These are phyloP conservation scores for Rhodotorula toruloides DNA, from an alignment of 768 basidiomycete species.

Conservation along the genomic window DNA sequence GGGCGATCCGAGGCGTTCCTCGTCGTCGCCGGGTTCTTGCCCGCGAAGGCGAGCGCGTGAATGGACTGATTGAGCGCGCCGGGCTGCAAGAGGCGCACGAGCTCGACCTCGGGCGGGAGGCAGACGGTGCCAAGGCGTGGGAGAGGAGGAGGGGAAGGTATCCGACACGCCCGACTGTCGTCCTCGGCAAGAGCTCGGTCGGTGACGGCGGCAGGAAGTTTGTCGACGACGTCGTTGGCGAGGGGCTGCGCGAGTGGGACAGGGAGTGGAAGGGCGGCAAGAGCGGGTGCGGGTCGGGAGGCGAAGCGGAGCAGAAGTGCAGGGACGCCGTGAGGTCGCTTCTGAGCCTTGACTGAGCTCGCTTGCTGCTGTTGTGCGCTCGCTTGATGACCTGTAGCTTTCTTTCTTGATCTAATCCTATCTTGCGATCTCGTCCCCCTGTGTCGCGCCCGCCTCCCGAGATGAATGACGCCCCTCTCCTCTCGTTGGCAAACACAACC, in stretches of 20 bases:
- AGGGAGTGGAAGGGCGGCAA: constrained; percentile 23
- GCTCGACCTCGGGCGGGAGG: constrained; percentile 9
- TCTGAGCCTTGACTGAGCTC: constrained; percentile 24
- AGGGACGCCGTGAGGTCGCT: constrained; percentile 13
- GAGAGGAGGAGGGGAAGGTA: constrained; percentile 18
- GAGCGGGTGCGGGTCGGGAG: constrained; percentile 11
- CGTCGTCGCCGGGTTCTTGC: constrained; percentile 17
- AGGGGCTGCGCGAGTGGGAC: constrained; percentile 28
- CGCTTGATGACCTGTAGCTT: too few relatives aligned
- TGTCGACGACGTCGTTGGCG: constrained; percentile 30
- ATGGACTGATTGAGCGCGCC: constrained; percentile 24
- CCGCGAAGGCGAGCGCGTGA: constrained; percentile 11
- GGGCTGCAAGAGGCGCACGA: constrained; percentile 30
- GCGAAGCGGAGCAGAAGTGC: constrained; percentile 17
- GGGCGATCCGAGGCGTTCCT: constrained; percentile 15
- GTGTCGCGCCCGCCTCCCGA: too few relatives aligned
- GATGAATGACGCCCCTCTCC: too few relatives aligned
- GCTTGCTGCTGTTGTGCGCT: not conserved
- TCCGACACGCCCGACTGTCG: constrained; percentile 33
- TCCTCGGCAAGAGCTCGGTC: constrained; percentile 14
- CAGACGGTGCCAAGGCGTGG: constrained; percentile 32
- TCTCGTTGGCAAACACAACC: too few relatives aligned
- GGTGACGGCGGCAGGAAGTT: constrained; percentile 13
- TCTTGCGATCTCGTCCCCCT: not conserved
- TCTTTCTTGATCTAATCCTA: not conserved